Percentiles rank a stretch among this genome's conserved stretches.
phyloP scores from a whole-genome alignment of 1,284 basidiomycete genomes.

The Irpex sp. region DNA sequence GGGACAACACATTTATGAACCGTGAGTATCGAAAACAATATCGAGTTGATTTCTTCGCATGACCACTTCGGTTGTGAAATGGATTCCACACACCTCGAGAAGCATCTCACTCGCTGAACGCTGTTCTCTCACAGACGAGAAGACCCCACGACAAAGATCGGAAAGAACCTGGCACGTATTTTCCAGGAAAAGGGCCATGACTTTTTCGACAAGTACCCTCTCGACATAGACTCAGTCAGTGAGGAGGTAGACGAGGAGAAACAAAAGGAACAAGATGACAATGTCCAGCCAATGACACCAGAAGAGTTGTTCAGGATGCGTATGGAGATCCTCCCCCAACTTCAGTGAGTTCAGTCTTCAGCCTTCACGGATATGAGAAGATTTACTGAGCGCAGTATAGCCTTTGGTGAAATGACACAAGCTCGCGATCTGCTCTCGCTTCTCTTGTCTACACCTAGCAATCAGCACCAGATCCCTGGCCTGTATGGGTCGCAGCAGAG shows the following conservation, averaged over 20 bases:
- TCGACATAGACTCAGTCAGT: slow-evolving; percentile 14
- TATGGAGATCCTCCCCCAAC: slow-evolving; percentile 58
- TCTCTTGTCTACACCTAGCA: slow-evolving; percentile 31
- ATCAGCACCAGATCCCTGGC: slow-evolving; percentile 9
- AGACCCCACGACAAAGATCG: slow-evolving; percentile 48
- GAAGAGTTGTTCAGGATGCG: slow-evolving; percentile 72
- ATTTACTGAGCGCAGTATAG: slow-evolving; percentile 43
- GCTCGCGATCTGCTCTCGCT: slow-evolving; percentile 60
- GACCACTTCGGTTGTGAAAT: too few relatives aligned
- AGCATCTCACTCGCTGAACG: background rate
- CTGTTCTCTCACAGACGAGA: slow-evolving; percentile 39
- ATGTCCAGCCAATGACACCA: slow-evolving; percentile 51
- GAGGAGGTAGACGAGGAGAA: slow-evolving; percentile 21
- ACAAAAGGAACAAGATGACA: slow-evolving; percentile 20
- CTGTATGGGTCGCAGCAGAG: slow-evolving; percentile 1
- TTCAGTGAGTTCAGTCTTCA: slow-evolving; percentile 48
- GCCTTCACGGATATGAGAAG: slow-evolving; percentile 3
- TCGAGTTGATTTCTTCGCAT: background rate
- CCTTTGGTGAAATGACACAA: slow-evolving; percentile 71
- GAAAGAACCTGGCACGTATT: slow-evolving; percentile 60
- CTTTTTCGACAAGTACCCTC: slow-evolving; percentile 53
- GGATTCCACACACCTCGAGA: too few relatives aligned
- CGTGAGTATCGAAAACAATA: slow-evolving; percentile 36
- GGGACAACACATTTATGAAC: slow-evolving; percentile 62
- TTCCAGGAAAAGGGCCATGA: slow-evolving; percentile 67